These are phyloP conservation scores for Neurospora sp. DNA, from an alignment of 495 filamentous ascomycete species.

Conservation along the genomic window DNA sequence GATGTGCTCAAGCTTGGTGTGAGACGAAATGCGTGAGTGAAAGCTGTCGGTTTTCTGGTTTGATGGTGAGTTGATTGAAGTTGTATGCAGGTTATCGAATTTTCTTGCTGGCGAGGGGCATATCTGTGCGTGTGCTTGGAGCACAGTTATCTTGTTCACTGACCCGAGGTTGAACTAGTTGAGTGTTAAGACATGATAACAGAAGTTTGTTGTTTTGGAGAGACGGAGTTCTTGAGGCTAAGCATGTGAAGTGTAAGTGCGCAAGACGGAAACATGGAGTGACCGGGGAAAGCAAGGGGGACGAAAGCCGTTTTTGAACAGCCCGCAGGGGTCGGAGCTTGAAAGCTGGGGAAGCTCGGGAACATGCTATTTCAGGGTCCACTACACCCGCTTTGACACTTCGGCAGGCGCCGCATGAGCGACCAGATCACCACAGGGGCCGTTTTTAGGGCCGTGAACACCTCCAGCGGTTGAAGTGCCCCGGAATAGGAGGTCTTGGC, in stretches of 20 bases:
- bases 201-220: neutral
- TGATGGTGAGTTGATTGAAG: neutral
- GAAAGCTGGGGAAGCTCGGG: neutral
- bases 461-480: neutral
- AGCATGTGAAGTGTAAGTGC: neutral
- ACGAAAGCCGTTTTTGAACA: neutral
- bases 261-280: neutral
- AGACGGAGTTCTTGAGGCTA: neutral
- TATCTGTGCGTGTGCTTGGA: neutral
- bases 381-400: neutral
- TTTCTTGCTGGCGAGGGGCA: neutral
- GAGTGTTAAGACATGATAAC: neutral
- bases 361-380: neutral
- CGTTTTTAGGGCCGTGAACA: neutral
- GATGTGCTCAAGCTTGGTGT: too few species aligned
- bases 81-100: neutral
- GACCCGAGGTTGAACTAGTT: neutral
- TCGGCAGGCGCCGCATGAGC: neutral
- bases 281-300: neutral
- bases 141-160: neutral
- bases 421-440: neutral
- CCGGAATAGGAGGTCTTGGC: neutral
- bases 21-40: neutral
- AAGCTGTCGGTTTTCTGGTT: neutral
- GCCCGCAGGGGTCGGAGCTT: neutral